These are phyloP conservation scores for Leccinellum rugosiceps DNA, from an alignment of 768 basidiomycete genomes.

Conservation along the genomic window DNA sequence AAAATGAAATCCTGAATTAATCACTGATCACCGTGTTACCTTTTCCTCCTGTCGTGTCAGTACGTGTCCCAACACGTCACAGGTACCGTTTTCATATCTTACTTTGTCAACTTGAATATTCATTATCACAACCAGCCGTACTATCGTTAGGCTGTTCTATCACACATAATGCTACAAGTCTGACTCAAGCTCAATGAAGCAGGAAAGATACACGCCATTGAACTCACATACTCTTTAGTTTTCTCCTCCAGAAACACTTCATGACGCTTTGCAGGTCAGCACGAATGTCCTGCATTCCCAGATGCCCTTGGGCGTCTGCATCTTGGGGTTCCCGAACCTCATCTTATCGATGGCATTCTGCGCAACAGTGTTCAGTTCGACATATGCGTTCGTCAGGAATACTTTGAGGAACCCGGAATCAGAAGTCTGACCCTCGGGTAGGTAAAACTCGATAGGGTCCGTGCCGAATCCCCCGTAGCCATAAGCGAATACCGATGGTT, in stretches of 20 bases:
- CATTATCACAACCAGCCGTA: not conserved
- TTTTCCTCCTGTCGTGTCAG: not conserved
- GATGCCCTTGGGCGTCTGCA: conserved; percentile 1
- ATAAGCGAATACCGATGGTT: conserved; percentile 16
- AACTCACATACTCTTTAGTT: not conserved
- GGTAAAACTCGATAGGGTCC: conserved; percentile 19
- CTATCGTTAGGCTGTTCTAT: not conserved
- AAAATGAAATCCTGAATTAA: not conserved
- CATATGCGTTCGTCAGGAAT: conserved; percentile 19
- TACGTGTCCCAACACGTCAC: not conserved
- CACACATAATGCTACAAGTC: not conserved
- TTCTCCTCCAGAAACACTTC: not conserved
- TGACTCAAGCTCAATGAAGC: not conserved
- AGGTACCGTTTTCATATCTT: not conserved
- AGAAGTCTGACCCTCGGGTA: not conserved
- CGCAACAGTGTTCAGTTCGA: conserved; percentile 13
- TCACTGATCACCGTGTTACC: not conserved
- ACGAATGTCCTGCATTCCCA: conserved; percentile 21
- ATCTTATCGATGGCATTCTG: conserved; percentile 10
- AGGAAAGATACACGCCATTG: not conserved
- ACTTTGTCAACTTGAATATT: too few species aligned
- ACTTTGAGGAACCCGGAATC: conserved; percentile 24
- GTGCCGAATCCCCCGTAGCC: conserved; percentile 23
- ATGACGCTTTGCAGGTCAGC: conserved; percentile 14
- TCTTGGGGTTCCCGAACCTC: not conserved